Evolutionary conservation across 2,329 filamentous ascomycete genomes (phyloP).

Genomic region (Fusarium ramigenum): DNA sequence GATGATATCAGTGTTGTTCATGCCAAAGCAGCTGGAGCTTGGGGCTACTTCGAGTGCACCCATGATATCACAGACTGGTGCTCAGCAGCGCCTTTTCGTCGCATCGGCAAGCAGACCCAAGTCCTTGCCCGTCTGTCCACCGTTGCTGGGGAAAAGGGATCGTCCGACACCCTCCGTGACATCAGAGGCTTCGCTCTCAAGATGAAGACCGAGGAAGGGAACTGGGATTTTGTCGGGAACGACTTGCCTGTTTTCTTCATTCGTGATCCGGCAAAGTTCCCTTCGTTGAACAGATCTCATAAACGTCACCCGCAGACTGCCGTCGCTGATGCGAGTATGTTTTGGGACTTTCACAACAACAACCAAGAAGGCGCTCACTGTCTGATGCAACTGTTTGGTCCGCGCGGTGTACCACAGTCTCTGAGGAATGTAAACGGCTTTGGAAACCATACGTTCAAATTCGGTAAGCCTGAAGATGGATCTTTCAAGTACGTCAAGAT

Average conservation of each 20-base stretch:
- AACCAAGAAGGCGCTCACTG: conserved; percentile 7
- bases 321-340: background rate
- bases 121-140: conserved; percentile 1
- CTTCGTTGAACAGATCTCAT: background rate
- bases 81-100: background rate
- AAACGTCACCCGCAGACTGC: conserved; percentile 1
- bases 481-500: conserved; percentile 15
- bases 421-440: background rate
- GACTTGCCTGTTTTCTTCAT: conserved; percentile 7
- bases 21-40: conserved; percentile 3
- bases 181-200: conserved; percentile 3
- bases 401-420: background rate
- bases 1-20: background rate
- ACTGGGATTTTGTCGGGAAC: conserved; percentile 10
- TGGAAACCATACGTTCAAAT: conserved; percentile 2
- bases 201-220: conserved; percentile 9
- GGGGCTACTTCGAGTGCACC: conserved; percentile 2
- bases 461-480: conserved; percentile 3
- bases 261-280: conserved; percentile 3
- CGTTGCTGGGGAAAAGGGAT: background rate
- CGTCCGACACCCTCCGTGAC: background rate
- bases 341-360: conserved; percentile 8
- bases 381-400: background rate
- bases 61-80: conserved; percentile 12
- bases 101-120: background rate